A percentile compares a stretch with the other conserved stretches of the same genome.
phyloP scores from a whole-genome alignment of 1,284 basidiomycete species.

The Rhodotorula sp. region DNA sequence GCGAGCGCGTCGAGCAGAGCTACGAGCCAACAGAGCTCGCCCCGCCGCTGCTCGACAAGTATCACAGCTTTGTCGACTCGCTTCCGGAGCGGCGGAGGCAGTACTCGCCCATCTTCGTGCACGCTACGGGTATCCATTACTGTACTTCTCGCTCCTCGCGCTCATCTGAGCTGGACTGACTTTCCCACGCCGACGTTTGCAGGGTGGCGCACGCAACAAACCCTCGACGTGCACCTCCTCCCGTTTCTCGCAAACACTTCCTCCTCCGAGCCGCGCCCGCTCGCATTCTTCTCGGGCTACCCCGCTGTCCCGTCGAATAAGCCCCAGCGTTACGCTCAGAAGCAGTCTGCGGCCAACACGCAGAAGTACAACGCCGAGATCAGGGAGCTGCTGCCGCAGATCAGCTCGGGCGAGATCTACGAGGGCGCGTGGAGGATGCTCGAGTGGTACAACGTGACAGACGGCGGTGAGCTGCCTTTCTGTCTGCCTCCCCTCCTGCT shows the following conservation, averaged over 20 bases:
- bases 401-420: background rate
- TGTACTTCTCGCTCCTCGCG: background rate
- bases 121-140: background rate
- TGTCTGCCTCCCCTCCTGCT: no score
- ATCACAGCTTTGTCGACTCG: background rate
- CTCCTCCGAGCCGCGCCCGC: background rate
- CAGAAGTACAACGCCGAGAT: background rate
- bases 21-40: background rate
- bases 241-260: constrained; percentile 5
- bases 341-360: background rate
- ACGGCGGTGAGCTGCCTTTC: background rate
- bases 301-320: constrained; percentile 7
- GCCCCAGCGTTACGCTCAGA: background rate
- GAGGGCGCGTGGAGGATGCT: constrained; percentile 4
- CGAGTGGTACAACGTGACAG: constrained; percentile 8
- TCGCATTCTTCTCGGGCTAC: constrained; percentile 12
- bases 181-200: background rate
- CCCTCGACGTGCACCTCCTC: constrained; percentile 1
- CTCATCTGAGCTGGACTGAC: background rate
- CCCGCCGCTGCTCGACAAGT: background rate
- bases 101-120: constrained; percentile 3
- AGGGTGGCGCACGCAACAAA: background rate
- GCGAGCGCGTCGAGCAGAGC: background rate
- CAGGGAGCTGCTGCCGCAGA: background rate
- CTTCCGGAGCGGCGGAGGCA: background rate